phyloP scores from a whole-genome alignment of 2,329 filamentous ascomycete genomes.

The Simplicillium aogashimaense region DNA sequence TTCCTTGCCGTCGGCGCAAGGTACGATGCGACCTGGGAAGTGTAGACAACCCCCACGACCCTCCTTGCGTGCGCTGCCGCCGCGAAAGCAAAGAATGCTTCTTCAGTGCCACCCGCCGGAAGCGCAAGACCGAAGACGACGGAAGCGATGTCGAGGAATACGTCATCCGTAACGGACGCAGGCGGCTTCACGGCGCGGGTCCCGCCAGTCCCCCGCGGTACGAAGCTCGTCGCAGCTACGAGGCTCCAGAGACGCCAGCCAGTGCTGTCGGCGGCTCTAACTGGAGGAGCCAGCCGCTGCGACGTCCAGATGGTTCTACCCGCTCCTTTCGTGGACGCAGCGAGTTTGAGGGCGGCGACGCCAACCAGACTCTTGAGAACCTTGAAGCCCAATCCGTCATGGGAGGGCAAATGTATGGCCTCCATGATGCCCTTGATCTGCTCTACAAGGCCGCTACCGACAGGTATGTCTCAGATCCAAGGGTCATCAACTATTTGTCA shows the following conservation, averaged over 20 bases:
- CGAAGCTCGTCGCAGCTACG: slow-evolving; percentile 30
- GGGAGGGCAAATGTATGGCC: slow-evolving; percentile 71
- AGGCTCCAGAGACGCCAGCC: slow-evolving; percentile 38
- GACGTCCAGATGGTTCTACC: slow-evolving; percentile 41
- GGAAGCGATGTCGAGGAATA: slow-evolving; percentile 52
- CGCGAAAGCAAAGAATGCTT: slow-evolving; percentile 95
- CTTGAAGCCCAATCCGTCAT: slow-evolving; percentile 55
- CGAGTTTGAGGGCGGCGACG: slow-evolving; percentile 37
- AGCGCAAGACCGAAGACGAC: slow-evolving; percentile 64
- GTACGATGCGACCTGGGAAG: slow-evolving; percentile 56
- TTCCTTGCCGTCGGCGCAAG: slow-evolving; percentile 51
- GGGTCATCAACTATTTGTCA: slow-evolving; percentile 10
- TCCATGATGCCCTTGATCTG: slow-evolving; percentile 84
- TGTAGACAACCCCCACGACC: slow-evolving; percentile 89
- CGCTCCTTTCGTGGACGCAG: slow-evolving; percentile 12
- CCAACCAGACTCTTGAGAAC: slow-evolving; percentile 54
- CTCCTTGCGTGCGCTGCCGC: slow-evolving; percentile 86
- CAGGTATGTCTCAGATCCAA: slow-evolving; percentile 29
- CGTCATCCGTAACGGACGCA: slow-evolving; percentile 63
- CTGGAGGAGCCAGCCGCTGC: slow-evolving; percentile 56
- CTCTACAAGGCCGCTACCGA: slow-evolving; percentile 78
- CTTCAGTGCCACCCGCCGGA: slow-evolving; percentile 89
- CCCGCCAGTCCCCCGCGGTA: slow-evolving; percentile 28
- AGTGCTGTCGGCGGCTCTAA: slow-evolving; percentile 56
- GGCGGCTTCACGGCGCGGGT: slow-evolving; percentile 45